A percentile compares a stretch with the other conserved stretches of the same genome.
Conservation (phyloP, 352 stramenopile species). For the Peronospora farinosa region DNA sequence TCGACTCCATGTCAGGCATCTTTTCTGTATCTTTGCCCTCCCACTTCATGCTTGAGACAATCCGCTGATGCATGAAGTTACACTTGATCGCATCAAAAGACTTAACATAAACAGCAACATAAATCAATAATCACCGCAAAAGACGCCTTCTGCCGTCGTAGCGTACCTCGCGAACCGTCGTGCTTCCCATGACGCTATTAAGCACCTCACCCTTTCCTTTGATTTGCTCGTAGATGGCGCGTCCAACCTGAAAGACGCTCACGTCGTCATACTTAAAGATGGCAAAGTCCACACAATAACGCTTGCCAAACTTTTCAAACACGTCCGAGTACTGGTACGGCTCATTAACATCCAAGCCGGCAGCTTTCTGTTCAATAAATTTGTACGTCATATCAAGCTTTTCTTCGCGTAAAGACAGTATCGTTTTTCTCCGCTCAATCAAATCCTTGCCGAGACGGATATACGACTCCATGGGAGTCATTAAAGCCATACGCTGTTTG, state of each 20-base stretch:
- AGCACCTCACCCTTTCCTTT: conserved; percentile 54
- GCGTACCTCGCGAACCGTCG: conserved; percentile 48
- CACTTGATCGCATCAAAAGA: conserved; percentile 73
- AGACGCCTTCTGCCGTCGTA: background rate
- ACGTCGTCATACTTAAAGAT: conserved; percentile 71
- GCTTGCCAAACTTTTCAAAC: conserved; percentile 80
- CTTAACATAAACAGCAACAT: conserved; percentile 9
- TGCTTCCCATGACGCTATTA: conserved; percentile 47
- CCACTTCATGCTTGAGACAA: conserved; percentile 70
- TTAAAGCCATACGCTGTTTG: conserved; percentile 65
- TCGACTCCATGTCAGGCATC: conserved; percentile 67
- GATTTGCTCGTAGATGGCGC: conserved; percentile 69
- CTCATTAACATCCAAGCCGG: conserved; percentile 45
- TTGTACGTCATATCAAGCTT: conserved; percentile 77
- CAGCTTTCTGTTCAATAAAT: conserved; percentile 69
- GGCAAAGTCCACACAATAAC: conserved; percentile 70
- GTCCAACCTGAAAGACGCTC: conserved; percentile 50
- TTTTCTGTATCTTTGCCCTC: conserved; percentile 34
- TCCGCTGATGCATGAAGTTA: conserved; percentile 78
- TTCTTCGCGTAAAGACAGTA: conserved; percentile 57
- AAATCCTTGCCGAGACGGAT: conserved; percentile 61
- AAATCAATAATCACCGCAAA: background rate
- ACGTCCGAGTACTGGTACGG: conserved; percentile 70
- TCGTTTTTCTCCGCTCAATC: conserved; percentile 50
- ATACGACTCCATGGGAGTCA: conserved; percentile 75